Base-by-base conservation (phyloP, 495 filamentous ascomycete genomes). In the Ascobolus immersus region DNA sequence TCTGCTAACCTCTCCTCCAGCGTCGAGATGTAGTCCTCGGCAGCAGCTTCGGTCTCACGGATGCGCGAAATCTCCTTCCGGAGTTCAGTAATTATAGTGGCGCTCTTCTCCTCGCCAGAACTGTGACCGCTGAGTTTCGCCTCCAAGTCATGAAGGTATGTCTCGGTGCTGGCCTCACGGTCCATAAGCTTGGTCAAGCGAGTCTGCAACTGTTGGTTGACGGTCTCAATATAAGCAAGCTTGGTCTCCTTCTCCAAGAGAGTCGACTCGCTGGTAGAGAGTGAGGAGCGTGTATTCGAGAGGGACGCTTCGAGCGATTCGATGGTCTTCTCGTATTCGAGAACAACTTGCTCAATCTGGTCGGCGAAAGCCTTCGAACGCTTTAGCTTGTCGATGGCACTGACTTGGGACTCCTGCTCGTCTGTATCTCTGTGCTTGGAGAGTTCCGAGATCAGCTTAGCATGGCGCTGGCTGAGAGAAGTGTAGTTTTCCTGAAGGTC, bases 241-340 rank as follows among this genome's bases (percentile, higher is more conserved):
- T 76, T 84, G 8, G 78, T 82, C 52, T 99, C 86, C 45, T 78
- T 89, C 50, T 99, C 86, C 3, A 93, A 57, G 17, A 99, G 57
- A 17, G 57, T 71, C 38, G 78, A 80, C 50, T 99, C 86, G 1
- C 71, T 79, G 43, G 54, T 69, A 10, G 89, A 71, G 21, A 99
- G 59, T 8, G 78, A 78, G 28, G 74, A 61, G 28, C 89, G 67
- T 5, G 89, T 94, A 46, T 70, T 86, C 1, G 89, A 80, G 10
- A 99, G 66, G 1, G 81, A 89, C 25, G 78, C 67, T 55, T 99
- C 89, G 17, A 99, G 65, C 42, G 64, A 74, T 49, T 93, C 79
- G 38, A 99, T 94, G 0, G 86, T 99, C 64, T 90, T 93, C 44
- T 99, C 86, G 50, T 99, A 99, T 48, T 99, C 86, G 12, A 94